These are phyloP conservation scores for Trichoderma asperellum DNA, from an alignment of 2,329 filamentous ascomycete species.

Conservation along the genomic window DNA sequence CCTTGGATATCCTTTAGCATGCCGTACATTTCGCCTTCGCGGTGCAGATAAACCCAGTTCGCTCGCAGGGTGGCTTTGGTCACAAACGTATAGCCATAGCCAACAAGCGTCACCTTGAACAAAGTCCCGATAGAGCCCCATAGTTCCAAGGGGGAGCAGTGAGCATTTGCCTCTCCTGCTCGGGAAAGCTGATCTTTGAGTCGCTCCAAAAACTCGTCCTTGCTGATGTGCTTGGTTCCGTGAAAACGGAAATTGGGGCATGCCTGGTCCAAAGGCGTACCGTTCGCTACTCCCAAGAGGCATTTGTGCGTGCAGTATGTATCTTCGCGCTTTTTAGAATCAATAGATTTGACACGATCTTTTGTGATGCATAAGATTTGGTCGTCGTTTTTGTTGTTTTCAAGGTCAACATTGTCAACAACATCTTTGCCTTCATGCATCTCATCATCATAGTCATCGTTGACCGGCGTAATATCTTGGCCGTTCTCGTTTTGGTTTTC, in stretches of 20 bases:
- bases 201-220: neutral
- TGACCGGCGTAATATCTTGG: too few relatives aligned
- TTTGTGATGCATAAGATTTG: neutral
- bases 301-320: conserved; percentile 38
- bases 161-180: neutral
- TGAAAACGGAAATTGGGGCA: conserved; percentile 20
- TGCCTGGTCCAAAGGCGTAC: conserved; percentile 33
- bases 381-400: neutral
- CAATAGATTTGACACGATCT: neutral
- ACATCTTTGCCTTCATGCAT: neutral
- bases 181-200: neutral
- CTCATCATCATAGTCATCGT: neutral
- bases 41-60: conserved; percentile 33
- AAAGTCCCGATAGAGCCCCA: conserved; percentile 39
- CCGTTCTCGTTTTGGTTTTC: neutral
- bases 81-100: conserved; percentile 45
- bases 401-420: neutral
- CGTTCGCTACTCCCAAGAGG: conserved; percentile 36
- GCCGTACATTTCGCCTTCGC: conserved; percentile 42
- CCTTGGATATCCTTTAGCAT: conserved; percentile 40
- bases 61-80: conserved; percentile 44
- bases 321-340: conserved; percentile 31
- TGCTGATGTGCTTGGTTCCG: neutral
- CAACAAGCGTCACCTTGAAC: conserved; percentile 45
- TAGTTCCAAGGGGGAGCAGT: conserved; percentile 36